phyloP scores from a whole-genome alignment of 305 asterid species.

The Fraxinus albicans region DNA sequence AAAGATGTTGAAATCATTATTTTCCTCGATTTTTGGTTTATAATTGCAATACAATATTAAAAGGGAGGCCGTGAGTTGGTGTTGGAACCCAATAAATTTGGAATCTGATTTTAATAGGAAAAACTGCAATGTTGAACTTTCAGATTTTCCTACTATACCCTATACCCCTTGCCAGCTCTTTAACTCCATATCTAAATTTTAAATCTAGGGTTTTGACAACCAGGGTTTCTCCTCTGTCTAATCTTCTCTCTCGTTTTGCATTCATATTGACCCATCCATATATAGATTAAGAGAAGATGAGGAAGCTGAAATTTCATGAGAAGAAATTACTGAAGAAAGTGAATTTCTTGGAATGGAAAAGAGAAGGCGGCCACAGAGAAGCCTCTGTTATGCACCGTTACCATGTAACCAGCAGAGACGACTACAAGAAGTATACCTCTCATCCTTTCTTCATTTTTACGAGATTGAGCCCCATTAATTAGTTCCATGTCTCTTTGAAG shows the following conservation, averaged over 20 bases:
- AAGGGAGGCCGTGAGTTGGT: not conserved
- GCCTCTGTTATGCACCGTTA: slow-evolving; percentile 67
- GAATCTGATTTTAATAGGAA: not conserved
- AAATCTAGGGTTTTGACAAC: not conserved
- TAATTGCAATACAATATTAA: not conserved
- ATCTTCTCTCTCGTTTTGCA: slow-evolving; percentile 8
- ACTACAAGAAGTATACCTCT: slow-evolving; percentile 66
- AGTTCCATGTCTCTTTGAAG: not conserved
- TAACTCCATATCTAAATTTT: not conserved
- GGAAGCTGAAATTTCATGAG: slow-evolving; percentile 81
- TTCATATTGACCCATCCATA: not conserved
- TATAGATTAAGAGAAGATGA: slow-evolving; percentile 42
- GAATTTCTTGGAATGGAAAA: slow-evolving; percentile 76
- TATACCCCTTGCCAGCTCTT: not conserved
- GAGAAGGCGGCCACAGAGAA: slow-evolving; percentile 94
- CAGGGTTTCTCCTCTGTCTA: not conserved
- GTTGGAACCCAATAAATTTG: not conserved
- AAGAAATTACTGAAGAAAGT: slow-evolving; percentile 76
- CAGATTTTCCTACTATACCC: not conserved
- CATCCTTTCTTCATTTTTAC: not conserved
- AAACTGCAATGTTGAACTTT: not conserved
- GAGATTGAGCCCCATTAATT: not conserved
- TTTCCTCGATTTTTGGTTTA: not conserved
- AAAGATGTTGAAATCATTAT: not conserved
- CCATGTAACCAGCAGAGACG: slow-evolving; percentile 79